These are phyloP conservation scores for Acer negundo DNA, from an alignment of 345 rosid species.

Conservation along the genomic window DNA sequence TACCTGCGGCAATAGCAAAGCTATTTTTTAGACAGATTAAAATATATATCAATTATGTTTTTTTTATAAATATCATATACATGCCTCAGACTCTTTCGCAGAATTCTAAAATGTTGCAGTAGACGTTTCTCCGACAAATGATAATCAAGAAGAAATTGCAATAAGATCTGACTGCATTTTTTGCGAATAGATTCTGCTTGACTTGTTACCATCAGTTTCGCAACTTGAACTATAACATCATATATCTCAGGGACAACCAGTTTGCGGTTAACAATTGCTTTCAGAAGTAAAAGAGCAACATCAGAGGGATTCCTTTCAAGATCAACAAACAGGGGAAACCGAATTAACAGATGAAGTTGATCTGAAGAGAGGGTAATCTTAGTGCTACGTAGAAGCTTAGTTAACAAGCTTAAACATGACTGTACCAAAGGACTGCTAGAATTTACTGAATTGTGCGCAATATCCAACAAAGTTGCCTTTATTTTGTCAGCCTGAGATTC, in stretches of 20 bases:
- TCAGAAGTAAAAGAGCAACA: slow-evolving; percentile 71
- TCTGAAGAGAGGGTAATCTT: slow-evolving; percentile 67
- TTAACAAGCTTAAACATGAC: slow-evolving; percentile 82
- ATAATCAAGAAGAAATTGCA: slow-evolving; percentile 78
- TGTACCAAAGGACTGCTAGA: slow-evolving; percentile 64
- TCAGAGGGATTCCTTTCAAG: slow-evolving; percentile 71
- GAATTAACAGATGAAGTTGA: slow-evolving; percentile 64
- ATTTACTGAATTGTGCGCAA: slow-evolving; percentile 61
- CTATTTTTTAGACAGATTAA: slow-evolving; percentile 15
- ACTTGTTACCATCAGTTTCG: slow-evolving; percentile 83
- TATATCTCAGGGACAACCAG: slow-evolving; percentile 85
- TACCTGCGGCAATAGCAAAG: slow-evolving; percentile 51
- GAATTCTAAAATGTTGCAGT: slow-evolving; percentile 65
- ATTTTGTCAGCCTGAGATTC: slow-evolving; percentile 71
- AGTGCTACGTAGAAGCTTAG: slow-evolving; percentile 62
- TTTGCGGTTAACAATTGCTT: slow-evolving; percentile 76
- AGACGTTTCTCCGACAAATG: slow-evolving; percentile 60
- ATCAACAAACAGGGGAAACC: slow-evolving; percentile 84
- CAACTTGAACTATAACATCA: slow-evolving; percentile 62
- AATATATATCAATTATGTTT: neutral
- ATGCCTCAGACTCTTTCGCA: slow-evolving; percentile 69
- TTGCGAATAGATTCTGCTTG: slow-evolving; percentile 67
- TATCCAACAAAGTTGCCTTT: slow-evolving; percentile 64
- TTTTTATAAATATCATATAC: slow-evolving; percentile 21
- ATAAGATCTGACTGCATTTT: slow-evolving; percentile 74